These are phyloP conservation scores for Myxozyma vanderwaltii DNA, from an alignment of 805 yeast species.

Conservation along the genomic window DNA sequence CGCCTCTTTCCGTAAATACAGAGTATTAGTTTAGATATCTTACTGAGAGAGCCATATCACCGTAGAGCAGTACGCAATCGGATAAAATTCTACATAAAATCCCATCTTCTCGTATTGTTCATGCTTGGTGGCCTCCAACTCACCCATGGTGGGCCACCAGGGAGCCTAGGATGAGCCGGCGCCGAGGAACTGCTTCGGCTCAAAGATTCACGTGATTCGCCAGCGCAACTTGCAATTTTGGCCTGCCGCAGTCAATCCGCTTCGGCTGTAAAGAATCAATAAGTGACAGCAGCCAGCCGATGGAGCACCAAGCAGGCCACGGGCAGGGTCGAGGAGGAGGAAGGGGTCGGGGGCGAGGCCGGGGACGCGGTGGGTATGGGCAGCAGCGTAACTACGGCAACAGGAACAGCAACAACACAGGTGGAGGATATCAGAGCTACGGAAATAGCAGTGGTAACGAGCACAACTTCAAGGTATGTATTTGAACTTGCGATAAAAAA, in stretches of 20 bases:
- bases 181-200: too few species aligned
- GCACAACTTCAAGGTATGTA: background rate
- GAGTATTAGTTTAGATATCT: too few species aligned
- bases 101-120: too few species aligned
- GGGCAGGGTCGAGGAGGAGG: slow-evolving; percentile 10
- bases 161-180: too few species aligned
- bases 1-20: background rate
- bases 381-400: background rate
- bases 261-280: background rate
- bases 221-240: background rate
- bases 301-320: background rate
- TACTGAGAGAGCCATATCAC: too few species aligned
- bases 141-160: too few species aligned
- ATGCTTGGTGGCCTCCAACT: too few species aligned
- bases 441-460: background rate
- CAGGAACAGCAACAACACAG: background rate
- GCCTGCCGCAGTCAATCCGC: background rate
- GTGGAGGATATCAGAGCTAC: slow-evolving; percentile 9
- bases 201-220: slow-evolving; percentile 1
- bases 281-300: background rate
- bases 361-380: background rate
- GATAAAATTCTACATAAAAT: too few species aligned
- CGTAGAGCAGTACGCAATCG: too few species aligned
- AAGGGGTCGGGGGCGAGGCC: slow-evolving; percentile 7
- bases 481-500: too few species aligned